Conservation (phyloP, 2,329 filamentous ascomycete species). For the Exophiala sp. region DNA sequence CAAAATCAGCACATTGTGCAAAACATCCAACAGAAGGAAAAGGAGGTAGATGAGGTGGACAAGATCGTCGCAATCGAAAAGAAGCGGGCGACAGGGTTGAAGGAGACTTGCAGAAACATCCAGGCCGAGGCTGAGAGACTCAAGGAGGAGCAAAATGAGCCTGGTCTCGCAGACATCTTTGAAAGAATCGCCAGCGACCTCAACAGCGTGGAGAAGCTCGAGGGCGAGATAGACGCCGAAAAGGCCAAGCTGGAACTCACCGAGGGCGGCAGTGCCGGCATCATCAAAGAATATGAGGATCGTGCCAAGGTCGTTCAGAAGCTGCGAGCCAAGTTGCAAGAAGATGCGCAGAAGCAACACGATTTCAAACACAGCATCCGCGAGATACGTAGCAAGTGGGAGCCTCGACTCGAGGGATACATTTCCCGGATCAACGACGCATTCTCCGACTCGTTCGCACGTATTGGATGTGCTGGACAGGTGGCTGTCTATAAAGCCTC, state of each 20-base stretch:
- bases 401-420: constrained; percentile 75
- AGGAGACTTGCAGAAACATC: constrained; percentile 24
- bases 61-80: constrained; percentile 18
- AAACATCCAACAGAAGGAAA: constrained; percentile 39
- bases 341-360: constrained; percentile 54
- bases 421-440: constrained; percentile 80
- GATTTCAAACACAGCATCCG: constrained; percentile 58
- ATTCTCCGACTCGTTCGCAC: constrained; percentile 88
- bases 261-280: constrained; percentile 60
- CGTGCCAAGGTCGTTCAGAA: constrained; percentile 65
- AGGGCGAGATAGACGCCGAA: constrained; percentile 70
- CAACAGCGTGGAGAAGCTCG: constrained; percentile 61
- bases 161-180: constrained; percentile 14
- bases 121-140: constrained; percentile 32
- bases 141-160: constrained; percentile 18
- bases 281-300: constrained; percentile 73
- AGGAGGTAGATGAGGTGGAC: constrained; percentile 19
- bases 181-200: constrained; percentile 38
- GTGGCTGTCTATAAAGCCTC: constrained; percentile 74
- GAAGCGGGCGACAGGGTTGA: constrained; percentile 16
- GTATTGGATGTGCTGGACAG: constrained; percentile 91
- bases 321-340: constrained; percentile 41
- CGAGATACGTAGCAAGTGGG: constrained; percentile 70
- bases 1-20: constrained; percentile 61
- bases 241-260: constrained; percentile 74